A percentile compares a stretch with the other conserved stretches of the same genome.
These are phyloP conservation scores for Angomonas ambiguus DNA, from an alignment of 208 protist species.

Conservation along the genomic window DNA sequence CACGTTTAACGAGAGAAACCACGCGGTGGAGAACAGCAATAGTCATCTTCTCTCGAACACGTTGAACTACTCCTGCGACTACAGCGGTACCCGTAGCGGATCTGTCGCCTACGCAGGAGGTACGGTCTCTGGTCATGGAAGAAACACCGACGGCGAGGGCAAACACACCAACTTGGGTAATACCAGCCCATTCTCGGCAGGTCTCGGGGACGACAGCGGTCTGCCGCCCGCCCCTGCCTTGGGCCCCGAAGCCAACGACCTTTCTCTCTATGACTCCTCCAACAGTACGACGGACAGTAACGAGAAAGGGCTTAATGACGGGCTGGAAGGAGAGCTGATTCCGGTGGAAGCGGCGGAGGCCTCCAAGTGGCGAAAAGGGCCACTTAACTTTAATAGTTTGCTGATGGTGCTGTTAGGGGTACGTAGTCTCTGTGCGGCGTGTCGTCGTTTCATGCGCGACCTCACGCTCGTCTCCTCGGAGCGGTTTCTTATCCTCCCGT, in stretches of 20 bases:
- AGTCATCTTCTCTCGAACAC: not conserved
- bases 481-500: conserved; percentile 39
- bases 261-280: too few species aligned
- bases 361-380: conserved; percentile 38
- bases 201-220: too few species aligned
- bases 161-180: too few species aligned
- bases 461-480: conserved; percentile 63
- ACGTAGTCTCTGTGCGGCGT: conserved; percentile 56
- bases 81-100: not conserved
- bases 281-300: not conserved
- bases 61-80: not conserved
- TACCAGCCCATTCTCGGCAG: too few species aligned
- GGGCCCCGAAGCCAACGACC: too few species aligned
- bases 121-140: not conserved
- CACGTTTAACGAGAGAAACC: too few species aligned
- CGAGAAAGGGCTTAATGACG: not conserved
- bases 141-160: too few species aligned
- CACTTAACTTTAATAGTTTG: conserved; percentile 51
- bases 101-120: not conserved
- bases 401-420: conserved; percentile 71
- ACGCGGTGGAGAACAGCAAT: too few species aligned
- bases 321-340: not conserved
- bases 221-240: too few species aligned
- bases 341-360: conserved; percentile 51
- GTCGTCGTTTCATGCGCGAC: conserved; percentile 71